Evolutionary conservation across 1,284 basidiomycete species (phyloP).

Genomic region (Flammula alnicola): DNA sequence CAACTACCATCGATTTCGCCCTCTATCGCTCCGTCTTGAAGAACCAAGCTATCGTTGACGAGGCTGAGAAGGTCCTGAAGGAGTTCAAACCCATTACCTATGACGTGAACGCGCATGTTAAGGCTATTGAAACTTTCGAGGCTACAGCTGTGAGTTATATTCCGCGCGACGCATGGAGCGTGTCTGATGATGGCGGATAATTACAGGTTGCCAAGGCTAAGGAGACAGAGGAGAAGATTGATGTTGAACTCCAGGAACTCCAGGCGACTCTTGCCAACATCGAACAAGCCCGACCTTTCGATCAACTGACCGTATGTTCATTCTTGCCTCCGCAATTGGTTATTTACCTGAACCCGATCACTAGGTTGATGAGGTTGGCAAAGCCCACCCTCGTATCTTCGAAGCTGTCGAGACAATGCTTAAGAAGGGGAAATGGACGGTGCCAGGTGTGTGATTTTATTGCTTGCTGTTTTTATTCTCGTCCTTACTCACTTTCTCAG

Average conservation of each 20-base stretch:
- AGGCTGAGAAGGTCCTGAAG: constrained; percentile 89
- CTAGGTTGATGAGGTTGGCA: constrained; percentile 88
- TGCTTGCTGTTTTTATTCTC: constrained; percentile 10
- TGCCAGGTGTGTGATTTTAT: constrained; percentile 67
- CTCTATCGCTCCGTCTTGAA: constrained; percentile 93
- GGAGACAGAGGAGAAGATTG: constrained; percentile 91
- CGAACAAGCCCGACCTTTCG: constrained; percentile 96
- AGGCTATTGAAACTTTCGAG: constrained; percentile 98
- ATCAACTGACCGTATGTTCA: constrained; percentile 84
- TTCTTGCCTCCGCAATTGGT: neutral
- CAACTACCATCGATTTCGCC: constrained; percentile 85
- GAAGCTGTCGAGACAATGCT: constrained; percentile 97
- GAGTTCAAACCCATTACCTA: constrained; percentile 98
- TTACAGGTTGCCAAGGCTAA: constrained; percentile 87
- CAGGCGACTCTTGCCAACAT: constrained; percentile 97
- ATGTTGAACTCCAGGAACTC: constrained; percentile 91
- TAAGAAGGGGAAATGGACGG: constrained; percentile 99
- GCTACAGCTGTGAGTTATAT: constrained; percentile 83
- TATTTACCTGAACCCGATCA: neutral
- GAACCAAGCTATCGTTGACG: constrained; percentile 91
- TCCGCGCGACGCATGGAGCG: constrained; percentile 6
- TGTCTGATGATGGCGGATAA: constrained; percentile 2
- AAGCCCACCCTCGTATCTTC: constrained; percentile 91
- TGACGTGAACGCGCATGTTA: constrained; percentile 90
- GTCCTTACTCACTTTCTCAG: constrained; percentile 39